Evolutionary conservation across 768 basidiomycete species (phyloP), one percentile per base, ranked within the genome.

Genomic region (Agaricus subrufescens): DNA sequence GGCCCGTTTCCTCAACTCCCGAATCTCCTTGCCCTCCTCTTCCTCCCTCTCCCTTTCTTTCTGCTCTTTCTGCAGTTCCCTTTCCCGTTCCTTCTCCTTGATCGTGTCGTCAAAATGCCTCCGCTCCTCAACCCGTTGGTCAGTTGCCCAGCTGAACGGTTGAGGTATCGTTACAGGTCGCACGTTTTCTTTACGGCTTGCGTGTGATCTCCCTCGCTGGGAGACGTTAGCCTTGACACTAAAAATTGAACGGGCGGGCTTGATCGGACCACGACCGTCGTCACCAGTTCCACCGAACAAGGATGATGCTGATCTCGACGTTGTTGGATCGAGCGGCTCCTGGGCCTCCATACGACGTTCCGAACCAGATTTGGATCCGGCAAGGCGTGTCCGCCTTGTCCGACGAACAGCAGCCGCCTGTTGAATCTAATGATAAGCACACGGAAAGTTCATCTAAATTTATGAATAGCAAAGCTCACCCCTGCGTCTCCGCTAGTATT

Each of bases 31-130:
- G 68, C 82, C 84, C 69, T 88, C 86, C 62, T 80, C 74, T 63
- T 75, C 74, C 64, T 76, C 81, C 63, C 73, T 67, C 63, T 72
- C 73, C 64, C 68, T 69, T 58, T 78, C 71, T 61, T 67, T 68
- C 63, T 76, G 75, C 63, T 84, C 84, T 62, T 69, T 69, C 56
- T 69, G 67, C 51, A 67, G 67, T 66, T 81, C 48, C 73, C 76
- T 66, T 63, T 83, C 83, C 62, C 68, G 68, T 65, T 87, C 84
- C 57, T 81, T 83, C 64, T 76, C 80, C 58, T 74, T 73, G 29
- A 87, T 63, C 66, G 68, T 73, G 59, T 75, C 77, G 46, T 90
- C 85, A 66, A 85, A 90, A 71, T 74, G 74, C 63, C 77, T 82
- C 49, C 87, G 78, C 64, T 88, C 85, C 61, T 73, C 76, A 57